Evolutionary conservation across 257 asterid species (phyloP).

Genomic region (Solanum raphanifolium): DNA sequence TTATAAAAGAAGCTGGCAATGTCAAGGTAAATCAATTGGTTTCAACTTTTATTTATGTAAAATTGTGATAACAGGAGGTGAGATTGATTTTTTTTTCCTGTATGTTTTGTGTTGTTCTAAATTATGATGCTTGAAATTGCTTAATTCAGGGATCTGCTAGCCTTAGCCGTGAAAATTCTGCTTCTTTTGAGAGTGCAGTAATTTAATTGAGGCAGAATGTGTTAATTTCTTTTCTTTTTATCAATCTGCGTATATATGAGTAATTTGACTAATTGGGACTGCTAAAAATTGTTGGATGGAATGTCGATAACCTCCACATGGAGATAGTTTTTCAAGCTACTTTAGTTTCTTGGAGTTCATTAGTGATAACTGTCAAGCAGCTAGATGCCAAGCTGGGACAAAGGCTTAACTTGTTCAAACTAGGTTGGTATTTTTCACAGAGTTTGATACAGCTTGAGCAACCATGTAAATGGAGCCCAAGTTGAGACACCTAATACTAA

Average conservation of each 20-base stretch:
- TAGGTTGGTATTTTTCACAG: not conserved
- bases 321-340: no score
- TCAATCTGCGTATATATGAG: no score
- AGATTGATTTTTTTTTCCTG: not conserved
- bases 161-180: not conserved
- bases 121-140: no score
- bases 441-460: not conserved
- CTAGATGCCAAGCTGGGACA: no score
- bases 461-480: not conserved
- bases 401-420: not conserved
- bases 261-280: no score
- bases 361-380: no score
- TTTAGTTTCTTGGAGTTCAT: no score
- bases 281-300: no score
- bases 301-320: no score
- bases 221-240: no score
- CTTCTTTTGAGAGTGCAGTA: no score
- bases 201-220: no score
- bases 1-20: constrained; percentile 63
- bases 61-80: not conserved
- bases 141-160: not conserved
- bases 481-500: not conserved
- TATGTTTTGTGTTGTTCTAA: not conserved
- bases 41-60: not conserved
- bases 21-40: constrained; percentile 26